These are phyloP conservation scores for Rhizopogon sp. DNA, from an alignment of 768 basidiomycete species.

Conservation along the genomic window DNA sequence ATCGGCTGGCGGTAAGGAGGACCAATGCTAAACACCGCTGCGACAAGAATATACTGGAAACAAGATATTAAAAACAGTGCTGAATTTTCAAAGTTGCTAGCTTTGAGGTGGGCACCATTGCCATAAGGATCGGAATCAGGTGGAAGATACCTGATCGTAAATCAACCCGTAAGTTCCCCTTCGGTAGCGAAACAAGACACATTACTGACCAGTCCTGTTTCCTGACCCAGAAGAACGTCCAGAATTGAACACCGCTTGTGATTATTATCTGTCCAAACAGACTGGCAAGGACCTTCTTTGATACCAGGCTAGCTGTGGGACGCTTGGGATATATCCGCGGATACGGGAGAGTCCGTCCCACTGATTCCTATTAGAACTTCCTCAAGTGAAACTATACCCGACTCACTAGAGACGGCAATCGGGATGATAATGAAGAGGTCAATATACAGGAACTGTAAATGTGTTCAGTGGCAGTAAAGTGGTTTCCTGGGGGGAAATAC, in stretches of 20 bases:
- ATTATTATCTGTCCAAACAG: constrained; percentile 90
- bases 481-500: constrained; percentile 32
- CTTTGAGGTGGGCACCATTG: constrained; percentile 67
- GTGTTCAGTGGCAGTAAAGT: not conserved
- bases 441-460: constrained; percentile 84
- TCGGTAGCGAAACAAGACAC: not conserved
- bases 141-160: constrained; percentile 55
- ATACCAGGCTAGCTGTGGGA: constrained; percentile 93
- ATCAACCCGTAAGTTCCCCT: constrained; percentile 21
- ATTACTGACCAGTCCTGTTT: constrained; percentile 68
- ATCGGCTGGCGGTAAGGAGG: constrained; percentile 94
- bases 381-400: not conserved
- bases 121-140: constrained; percentile 37
- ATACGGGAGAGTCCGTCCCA: constrained; percentile 93
- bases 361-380: constrained; percentile 35
- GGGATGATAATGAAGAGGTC: constrained; percentile 98
- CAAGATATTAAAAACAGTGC: constrained; percentile 90
- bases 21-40: constrained; percentile 96
- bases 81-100: constrained; percentile 89
- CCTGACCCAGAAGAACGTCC: constrained; percentile 88
- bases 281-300: constrained; percentile 90
- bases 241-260: constrained; percentile 76
- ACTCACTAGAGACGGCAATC: constrained; percentile 90
- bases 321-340: constrained; percentile 82
- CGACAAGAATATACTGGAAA: constrained; percentile 97